phyloP scores from a whole-genome alignment of 2,329 filamentous ascomycete genomes.

The Cercospora citrullina region DNA sequence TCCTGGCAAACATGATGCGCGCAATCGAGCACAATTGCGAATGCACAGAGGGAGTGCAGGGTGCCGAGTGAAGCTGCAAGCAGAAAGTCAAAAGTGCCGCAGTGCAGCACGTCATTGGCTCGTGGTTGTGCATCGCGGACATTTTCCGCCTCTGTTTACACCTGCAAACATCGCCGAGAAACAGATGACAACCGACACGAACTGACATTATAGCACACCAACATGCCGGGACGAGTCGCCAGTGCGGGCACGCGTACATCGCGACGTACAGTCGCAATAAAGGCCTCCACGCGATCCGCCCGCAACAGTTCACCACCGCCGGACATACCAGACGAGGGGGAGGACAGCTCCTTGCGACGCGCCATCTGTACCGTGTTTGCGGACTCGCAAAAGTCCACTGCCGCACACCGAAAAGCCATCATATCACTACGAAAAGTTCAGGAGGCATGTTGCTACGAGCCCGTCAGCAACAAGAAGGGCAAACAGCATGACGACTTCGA shows the following conservation, averaged over 20 bases:
- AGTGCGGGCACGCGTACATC: slow-evolving; percentile 24
- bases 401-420: slow-evolving; percentile 84
- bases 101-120: slow-evolving; percentile 15
- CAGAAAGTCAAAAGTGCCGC: slow-evolving; percentile 7
- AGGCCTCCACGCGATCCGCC: slow-evolving; percentile 22
- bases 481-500: slow-evolving; percentile 67
- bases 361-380: slow-evolving; percentile 63
- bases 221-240: slow-evolving; percentile 39
- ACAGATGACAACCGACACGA: slow-evolving; percentile 1
- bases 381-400: slow-evolving; percentile 79
- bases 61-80: slow-evolving; percentile 8
- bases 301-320: slow-evolving; percentile 36
- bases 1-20: slow-evolving; percentile 26
- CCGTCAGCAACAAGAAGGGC: slow-evolving; percentile 51
- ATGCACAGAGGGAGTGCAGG: neutral
- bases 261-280: slow-evolving; percentile 26
- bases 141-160: slow-evolving; percentile 22
- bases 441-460: slow-evolving; percentile 70
- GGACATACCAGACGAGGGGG: slow-evolving; percentile 68
- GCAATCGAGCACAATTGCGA: neutral
- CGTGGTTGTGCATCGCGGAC: neutral
- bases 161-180: neutral
- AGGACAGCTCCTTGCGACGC: slow-evolving; percentile 68
- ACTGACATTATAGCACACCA: neutral
- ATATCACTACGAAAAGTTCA: slow-evolving; percentile 88